Conservation (phyloP, 345 rosid genomes). For the Carallia pectinifolia region DNA sequence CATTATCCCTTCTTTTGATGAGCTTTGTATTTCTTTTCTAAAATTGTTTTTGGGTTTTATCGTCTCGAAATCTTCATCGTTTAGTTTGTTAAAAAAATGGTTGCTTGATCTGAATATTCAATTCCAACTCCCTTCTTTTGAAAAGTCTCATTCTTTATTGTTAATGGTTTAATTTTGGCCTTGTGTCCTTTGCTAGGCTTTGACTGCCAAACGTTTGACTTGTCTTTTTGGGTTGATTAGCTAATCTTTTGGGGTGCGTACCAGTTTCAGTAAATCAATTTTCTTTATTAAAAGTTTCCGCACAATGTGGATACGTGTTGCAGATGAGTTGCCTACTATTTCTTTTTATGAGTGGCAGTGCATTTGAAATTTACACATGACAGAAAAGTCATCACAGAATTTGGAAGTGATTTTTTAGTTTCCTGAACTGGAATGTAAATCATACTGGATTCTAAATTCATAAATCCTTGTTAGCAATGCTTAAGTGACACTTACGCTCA, state of each 20-base stretch:
- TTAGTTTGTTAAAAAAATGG: conserved; percentile 6
- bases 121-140: conserved; percentile 20
- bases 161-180: conserved; percentile 9
- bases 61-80: conserved; percentile 34
- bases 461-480: no score
- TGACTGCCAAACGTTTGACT: not conserved
- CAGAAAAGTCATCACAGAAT: no score
- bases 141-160: conserved; percentile 31
- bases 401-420: no score
- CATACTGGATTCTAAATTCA: no score
- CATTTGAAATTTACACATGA: not conserved
- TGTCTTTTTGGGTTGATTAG: not conserved
- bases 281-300: not conserved
- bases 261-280: conserved; percentile 3
- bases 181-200: not conserved
- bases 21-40: conserved; percentile 13
- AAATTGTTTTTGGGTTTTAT: conserved; percentile 16
- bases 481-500: no score
- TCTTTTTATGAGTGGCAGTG: conserved; percentile 19
- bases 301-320: not conserved
- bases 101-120: conserved; percentile 17
- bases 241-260: not conserved
- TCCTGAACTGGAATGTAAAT: no score
- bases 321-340: not conserved
- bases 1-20: conserved; percentile 39